Conservation (phyloP, 192 early-diverging fungal species). For the Backusella westeae region DNA sequence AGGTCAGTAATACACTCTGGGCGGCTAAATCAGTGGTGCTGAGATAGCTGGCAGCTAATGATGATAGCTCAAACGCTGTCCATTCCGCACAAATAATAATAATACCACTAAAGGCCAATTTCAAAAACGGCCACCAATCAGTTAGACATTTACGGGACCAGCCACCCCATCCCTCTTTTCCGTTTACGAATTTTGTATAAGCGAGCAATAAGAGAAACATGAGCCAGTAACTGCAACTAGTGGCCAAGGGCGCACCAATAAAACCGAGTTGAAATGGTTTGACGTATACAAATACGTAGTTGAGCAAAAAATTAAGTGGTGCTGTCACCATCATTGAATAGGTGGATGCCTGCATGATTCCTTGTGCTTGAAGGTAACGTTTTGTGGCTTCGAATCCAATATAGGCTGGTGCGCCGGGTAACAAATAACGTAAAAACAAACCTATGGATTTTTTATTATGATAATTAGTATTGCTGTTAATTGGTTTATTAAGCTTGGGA, state of each 20-base stretch:
- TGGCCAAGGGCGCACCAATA: slow-evolving; percentile 68
- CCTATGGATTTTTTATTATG: not conserved
- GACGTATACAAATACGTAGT: slow-evolving; percentile 65
- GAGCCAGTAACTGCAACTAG: slow-evolving; percentile 60
- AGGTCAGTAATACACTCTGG: slow-evolving; percentile 54
- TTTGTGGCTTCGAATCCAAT: slow-evolving; percentile 82
- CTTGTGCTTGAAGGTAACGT: slow-evolving; percentile 86
- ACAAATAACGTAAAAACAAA: slow-evolving; percentile 60
- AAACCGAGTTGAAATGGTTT: slow-evolving; percentile 50
- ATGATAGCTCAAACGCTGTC: slow-evolving; percentile 69
- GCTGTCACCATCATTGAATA: slow-evolving; percentile 58
- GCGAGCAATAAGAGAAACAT: slow-evolving; percentile 49
- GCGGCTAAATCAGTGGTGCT: slow-evolving; percentile 52
- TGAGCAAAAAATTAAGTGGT: slow-evolving; percentile 60
- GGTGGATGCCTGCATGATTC: slow-evolving; percentile 82
- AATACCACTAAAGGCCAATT: slow-evolving; percentile 64
- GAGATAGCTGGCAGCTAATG: slow-evolving; percentile 61
- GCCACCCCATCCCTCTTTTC: slow-evolving; percentile 68
- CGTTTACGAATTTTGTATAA: slow-evolving; percentile 54
- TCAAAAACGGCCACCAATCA: slow-evolving; percentile 47
- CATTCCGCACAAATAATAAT: slow-evolving; percentile 72
- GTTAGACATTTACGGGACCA: slow-evolving; percentile 48
- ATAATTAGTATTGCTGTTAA: not conserved
- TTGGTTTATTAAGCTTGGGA: not conserved
- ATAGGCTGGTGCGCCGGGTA: slow-evolving; percentile 74